Evolutionary conservation across 2,329 filamentous ascomycete genomes (phyloP), one percentile per base, ranked within the genome.

Genomic region (Hymenoscyphus scutula): DNA sequence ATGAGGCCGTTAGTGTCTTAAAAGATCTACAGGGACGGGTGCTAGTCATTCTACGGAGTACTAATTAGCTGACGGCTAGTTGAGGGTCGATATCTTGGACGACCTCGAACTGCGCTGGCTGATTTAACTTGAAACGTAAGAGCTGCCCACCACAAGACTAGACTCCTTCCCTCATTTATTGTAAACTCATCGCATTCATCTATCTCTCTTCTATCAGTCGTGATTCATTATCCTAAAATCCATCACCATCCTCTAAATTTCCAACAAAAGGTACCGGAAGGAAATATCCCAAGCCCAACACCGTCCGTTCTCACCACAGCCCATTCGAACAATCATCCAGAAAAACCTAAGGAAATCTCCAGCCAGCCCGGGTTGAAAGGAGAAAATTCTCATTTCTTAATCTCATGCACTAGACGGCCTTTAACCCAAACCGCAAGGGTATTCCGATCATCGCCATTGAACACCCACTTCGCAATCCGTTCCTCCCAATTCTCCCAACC

Each of bases 401-500:
- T 17, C 48, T 81, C 75, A 78, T 97, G 92, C 56, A 97, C 95
- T 75, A 96, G 76, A 66, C 86, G 79, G 2, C 95, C 95, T 73
- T 83, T 87, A 1, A 98, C 92, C 94, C 94, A 99, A 5, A 99
- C 95, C 69, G 83, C 87, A 70, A 82, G 83, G 2, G 92, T 94
- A 75, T 98, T 98, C 69, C 94, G 82, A 77, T 98, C 95, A 79
- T 98, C 93, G 0, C 95, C 95, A 68, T 86, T 90, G 77, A 90
- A 99, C 65, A 98, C 80, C 95, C 95, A 99, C 80, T 99, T 99
- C 59, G 91, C 90, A 11, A 98, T 78, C 72, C 81, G 85, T 71
- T 98, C 91, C 45, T 89, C 85, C 91, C 90, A 96, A n/a, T 73
- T 84, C 82, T 98, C 94, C 84, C 89, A 92, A 0, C 92, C 93